Percentiles rank a stretch among this genome's conserved stretches.
Conservation (phyloP, 2,329 filamentous ascomycete genomes). For the Colletotrichum sp. region DNA sequence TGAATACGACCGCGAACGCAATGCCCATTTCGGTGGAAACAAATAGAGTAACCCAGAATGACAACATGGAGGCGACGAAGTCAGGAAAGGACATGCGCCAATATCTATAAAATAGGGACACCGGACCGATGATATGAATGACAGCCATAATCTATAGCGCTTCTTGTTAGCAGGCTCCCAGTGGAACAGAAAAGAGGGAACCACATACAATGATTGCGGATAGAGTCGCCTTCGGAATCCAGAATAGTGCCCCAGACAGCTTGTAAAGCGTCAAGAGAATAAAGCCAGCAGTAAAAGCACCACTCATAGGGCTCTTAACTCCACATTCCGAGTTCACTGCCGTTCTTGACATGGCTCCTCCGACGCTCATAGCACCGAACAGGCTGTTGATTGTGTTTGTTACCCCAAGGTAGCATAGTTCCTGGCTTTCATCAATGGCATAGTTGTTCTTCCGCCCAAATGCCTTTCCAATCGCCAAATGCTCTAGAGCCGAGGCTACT, state of each 20-base stretch:
- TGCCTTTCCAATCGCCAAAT: constrained; percentile 68
- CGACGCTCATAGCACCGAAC: constrained; percentile 68
- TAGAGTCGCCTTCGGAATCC: constrained; percentile 70
- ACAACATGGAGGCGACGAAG: constrained; percentile 67
- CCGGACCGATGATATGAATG: constrained; percentile 63
- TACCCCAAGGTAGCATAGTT: constrained; percentile 67
- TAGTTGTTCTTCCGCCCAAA: constrained; percentile 69
- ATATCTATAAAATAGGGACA: constrained; percentile 65
- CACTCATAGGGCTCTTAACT: constrained; percentile 66
- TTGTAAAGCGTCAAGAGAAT: constrained; percentile 68
- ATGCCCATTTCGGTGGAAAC: constrained; percentile 66
- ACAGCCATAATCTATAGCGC: constrained; percentile 62
- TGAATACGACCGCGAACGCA: constrained; percentile 65
- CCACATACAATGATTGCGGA: constrained; percentile 63
- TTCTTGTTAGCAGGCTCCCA: neutral
- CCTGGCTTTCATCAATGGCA: constrained; percentile 67
- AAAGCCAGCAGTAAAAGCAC: constrained; percentile 64
- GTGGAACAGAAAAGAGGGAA: neutral
- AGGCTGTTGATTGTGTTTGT: constrained; percentile 69
- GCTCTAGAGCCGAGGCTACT: constrained; percentile 65
- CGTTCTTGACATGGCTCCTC: constrained; percentile 71
- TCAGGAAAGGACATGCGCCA: constrained; percentile 70
- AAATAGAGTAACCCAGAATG: constrained; percentile 69
- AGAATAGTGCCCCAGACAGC: constrained; percentile 65
- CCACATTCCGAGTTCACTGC: constrained; percentile 70